Evolutionary conservation across 129 eudicot genomes (phyloP).

Genomic region (Pseudognaphalium luteoalbum): DNA sequence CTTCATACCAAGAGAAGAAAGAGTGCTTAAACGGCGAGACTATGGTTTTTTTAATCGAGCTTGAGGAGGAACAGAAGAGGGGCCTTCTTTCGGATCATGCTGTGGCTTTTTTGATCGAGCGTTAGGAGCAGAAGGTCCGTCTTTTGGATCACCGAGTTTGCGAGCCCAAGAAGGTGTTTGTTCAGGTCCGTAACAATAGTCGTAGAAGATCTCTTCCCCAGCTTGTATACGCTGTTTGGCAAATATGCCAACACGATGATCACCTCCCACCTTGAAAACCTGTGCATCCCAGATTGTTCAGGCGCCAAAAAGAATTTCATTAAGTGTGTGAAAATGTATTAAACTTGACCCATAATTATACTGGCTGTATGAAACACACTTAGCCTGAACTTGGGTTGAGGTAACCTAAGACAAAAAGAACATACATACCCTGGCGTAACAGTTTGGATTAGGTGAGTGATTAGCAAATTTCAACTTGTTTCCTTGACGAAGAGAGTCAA

Average conservation of each 20-base stretch:
- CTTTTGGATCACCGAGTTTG: conserved; percentile 52
- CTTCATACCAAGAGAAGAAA: background rate
- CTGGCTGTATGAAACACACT: no score
- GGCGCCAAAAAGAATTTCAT: background rate
- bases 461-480: conserved; percentile 87
- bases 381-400: background rate
- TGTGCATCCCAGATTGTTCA: conserved; percentile 32
- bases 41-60: conserved; percentile 1
- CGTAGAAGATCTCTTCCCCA: conserved; percentile 70
- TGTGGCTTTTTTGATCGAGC: conserved; percentile 56
- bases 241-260: conserved; percentile 80
- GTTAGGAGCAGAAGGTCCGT: conserved; percentile 39
- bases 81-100: conserved; percentile 9
- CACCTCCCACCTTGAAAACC: conserved; percentile 78
- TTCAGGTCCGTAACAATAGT: conserved; percentile 66
- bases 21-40: background rate
- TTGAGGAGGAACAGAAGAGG: conserved; percentile 11
- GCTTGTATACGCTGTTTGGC: conserved; percentile 75
- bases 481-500: conserved; percentile 81
- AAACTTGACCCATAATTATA: no score
- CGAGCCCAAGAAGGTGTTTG: conserved; percentile 76
- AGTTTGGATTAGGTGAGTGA: conserved; percentile 81
- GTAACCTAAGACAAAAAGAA: background rate
- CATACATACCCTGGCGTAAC: conserved; percentile 62
- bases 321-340: no score